A percentile compares a stretch with the other conserved stretches of the same genome.
phyloP scores from a whole-genome alignment of 1,284 basidiomycete genomes.

The Violaceomyces palustris region DNA sequence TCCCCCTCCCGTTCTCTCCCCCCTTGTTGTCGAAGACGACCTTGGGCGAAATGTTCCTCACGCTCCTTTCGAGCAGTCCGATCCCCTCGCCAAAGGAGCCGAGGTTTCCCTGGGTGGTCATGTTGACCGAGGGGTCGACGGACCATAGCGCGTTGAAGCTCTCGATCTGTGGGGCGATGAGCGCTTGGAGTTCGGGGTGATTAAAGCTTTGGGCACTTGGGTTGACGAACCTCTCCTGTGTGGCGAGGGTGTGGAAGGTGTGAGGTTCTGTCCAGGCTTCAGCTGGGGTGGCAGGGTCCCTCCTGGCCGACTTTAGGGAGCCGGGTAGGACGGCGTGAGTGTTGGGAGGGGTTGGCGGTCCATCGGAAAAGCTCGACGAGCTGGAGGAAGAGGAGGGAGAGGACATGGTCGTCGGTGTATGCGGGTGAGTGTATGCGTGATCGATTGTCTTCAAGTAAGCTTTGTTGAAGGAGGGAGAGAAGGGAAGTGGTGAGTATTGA shows the following conservation, averaged over 20 bases:
- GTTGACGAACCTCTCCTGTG: conserved; percentile 74
- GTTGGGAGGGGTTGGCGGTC: conserved; percentile 25
- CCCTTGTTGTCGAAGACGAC: conserved; percentile 80
- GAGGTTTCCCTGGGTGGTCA: no score
- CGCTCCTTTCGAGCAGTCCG: conserved; percentile 73
- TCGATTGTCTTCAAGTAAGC: no score
- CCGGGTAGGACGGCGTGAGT: conserved; percentile 14
- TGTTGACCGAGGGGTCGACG: conserved; percentile 40
- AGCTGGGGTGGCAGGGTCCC: conserved; percentile 12
- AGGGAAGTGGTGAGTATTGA: no score
- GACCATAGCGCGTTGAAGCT: conserved; percentile 81
- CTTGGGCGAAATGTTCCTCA: conserved; percentile 80
- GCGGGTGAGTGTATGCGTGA: no score
- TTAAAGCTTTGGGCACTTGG: conserved; percentile 69
- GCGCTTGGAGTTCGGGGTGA: conserved; percentile 81
- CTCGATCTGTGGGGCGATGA: conserved; percentile 88
- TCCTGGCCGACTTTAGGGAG: conserved; percentile 22
- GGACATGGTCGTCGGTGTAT: no score
- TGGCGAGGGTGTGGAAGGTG: conserved; percentile 74
- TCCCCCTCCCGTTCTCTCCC: conserved; percentile 44
- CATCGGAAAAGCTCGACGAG: conserved; percentile 20
- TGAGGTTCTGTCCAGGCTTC: conserved; percentile 39
- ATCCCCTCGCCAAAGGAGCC: conserved; percentile 71
- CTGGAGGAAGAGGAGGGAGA: conserved; percentile 29
- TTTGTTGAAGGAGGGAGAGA: no score